Evolutionary conservation across 2,329 filamentous ascomycete species (phyloP), one percentile per base, ranked within the genome.

Genomic region (Trichophaea hybrida): DNA sequence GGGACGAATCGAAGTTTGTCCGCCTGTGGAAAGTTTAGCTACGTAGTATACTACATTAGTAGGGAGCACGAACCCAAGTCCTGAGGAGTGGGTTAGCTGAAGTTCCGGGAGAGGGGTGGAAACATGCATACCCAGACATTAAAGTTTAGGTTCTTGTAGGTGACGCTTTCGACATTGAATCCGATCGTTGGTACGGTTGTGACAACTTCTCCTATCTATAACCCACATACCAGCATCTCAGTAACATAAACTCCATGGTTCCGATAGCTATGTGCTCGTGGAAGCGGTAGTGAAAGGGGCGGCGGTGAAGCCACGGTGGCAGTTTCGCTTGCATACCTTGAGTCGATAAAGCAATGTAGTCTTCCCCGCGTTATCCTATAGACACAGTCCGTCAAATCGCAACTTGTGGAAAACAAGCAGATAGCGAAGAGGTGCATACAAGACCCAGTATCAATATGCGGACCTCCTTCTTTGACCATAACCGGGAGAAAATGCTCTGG

Each of bases 151-250:
- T 96, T 97, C 74, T 91, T 91, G 78, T 98, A 98, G 69, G 89
- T 93, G 65, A 98, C 93, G 24, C 89, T 95, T 75, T 98, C 93
- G 69, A 98, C 93, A 73, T 98, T 98, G 79, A 98, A 98, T 63
- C 93, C 93, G 73, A 98, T 97, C 58, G 93, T 98, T 17, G 93
- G 93, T 78, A 97, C 97, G 69, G 93, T 98, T 63, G 93, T 97
- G 67, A 98, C 93, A 49, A 98, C 93, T 73, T 98, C 93, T 71
- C 93, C 93, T 71, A 98, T 94, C 88, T 96, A 72, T 62, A 50
- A 17, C 33, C 53, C 37, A 15, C 6, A 17, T 10, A 3, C 48
- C 32, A 3, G 12, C 10, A 13, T 51, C 32, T 33, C 3, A 24
- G 15, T 3, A 24, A 24, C 24, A 3, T 43, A 43, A 43, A 43